phyloP scores from a whole-genome alignment of 768 basidiomycete genomes.

The Tricholoma terreum region DNA sequence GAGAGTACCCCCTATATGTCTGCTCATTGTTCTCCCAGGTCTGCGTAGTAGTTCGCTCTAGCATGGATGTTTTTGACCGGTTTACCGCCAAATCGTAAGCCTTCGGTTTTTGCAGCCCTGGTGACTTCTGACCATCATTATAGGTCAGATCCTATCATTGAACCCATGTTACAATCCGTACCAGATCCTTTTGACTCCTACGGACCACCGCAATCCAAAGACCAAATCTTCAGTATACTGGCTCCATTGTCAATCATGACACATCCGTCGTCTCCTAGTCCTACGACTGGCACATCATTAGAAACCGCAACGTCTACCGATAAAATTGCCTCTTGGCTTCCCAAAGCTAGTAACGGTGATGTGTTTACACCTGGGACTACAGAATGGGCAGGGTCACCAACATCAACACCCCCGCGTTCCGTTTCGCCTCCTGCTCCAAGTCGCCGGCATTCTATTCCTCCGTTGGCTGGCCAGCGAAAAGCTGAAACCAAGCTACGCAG shows the following conservation, averaged over 20 bases:
- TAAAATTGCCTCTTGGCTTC: constrained; percentile 48
- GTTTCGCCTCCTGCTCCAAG: constrained; percentile 42
- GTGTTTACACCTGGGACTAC: constrained; percentile 50
- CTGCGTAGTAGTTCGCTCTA: constrained; percentile 82
- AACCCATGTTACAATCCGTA: constrained; percentile 85
- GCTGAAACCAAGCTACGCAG: constrained; percentile 67
- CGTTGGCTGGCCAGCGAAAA: constrained; percentile 42
- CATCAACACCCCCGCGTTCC: constrained; percentile 47
- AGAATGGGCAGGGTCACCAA: constrained; percentile 55
- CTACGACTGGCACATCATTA: constrained; percentile 48
- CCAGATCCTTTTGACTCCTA: constrained; percentile 95
- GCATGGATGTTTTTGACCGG: constrained; percentile 89
- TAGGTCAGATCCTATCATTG: constrained; percentile 85
- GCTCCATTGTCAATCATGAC: constrained; percentile 81
- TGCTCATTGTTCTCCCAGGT: constrained; percentile 39
- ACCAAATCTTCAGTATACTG: constrained; percentile 91
- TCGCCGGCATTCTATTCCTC: constrained; percentile 54
- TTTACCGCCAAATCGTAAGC: constrained; percentile 84
- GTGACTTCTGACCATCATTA: constrained; percentile 7
- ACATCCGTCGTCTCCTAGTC: constrained; percentile 56
- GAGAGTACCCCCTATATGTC: constrained; percentile 2
- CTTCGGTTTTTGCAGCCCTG: constrained; percentile 13
- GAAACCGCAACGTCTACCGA: constrained; percentile 29
- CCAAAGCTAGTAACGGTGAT: constrained; percentile 38
- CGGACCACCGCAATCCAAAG: constrained; percentile 81